Conservation (phyloP, 2,329 filamentous ascomycete species). For the Cladorrhinum sp. region DNA sequence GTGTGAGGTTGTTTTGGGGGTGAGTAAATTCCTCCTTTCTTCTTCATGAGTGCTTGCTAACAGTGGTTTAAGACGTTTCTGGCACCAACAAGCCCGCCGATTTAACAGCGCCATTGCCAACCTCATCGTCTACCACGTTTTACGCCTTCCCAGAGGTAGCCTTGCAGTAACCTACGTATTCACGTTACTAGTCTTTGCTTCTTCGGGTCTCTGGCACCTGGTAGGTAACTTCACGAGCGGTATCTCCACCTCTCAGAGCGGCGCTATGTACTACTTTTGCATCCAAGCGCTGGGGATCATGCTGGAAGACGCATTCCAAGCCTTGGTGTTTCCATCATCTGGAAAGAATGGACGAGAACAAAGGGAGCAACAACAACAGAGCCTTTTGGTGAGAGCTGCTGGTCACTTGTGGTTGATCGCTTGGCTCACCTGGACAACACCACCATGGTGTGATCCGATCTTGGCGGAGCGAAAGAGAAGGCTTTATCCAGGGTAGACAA, state of each 20-base stretch:
- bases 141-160: not conserved
- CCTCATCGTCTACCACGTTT: not conserved
- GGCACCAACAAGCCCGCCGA: not conserved
- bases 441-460: not conserved
- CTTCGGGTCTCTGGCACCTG: not conserved
- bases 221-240: not conserved
- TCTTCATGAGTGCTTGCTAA: not conserved
- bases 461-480: not conserved
- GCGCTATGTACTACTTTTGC: not conserved
- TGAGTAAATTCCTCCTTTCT: not conserved
- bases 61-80: not conserved
- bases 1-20: not conserved
- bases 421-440: not conserved
- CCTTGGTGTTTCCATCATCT: not conserved
- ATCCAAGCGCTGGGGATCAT: not conserved
- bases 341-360: not conserved
- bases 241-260: not conserved
- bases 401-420: not conserved
- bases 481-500: no score
- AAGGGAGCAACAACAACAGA: not conserved
- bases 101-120: not conserved
- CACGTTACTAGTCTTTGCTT: not conserved
- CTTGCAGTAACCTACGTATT: not conserved
- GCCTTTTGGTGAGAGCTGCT: not conserved
- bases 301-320: not conserved